Conservation (phyloP, 2,329 filamentous ascomycete genomes). For the Neonectria faginata region DNA sequence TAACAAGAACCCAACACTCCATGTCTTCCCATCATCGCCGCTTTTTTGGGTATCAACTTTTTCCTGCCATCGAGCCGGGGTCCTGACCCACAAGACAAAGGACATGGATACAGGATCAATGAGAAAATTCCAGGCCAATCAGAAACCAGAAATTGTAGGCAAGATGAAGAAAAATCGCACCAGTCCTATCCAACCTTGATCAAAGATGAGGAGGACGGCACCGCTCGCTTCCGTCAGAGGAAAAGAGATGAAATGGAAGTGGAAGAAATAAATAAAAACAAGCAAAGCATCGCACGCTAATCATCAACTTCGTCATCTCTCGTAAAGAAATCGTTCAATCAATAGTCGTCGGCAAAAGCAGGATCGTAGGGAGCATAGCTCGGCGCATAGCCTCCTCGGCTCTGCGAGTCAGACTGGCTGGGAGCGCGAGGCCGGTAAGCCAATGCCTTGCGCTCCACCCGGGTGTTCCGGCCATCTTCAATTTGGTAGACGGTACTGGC, state of each 20-base stretch:
- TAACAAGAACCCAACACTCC: slow-evolving; percentile 37
- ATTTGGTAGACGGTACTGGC: slow-evolving; percentile 61
- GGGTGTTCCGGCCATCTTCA: slow-evolving; percentile 59
- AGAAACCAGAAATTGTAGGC: slow-evolving; percentile 24
- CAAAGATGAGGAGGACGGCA: slow-evolving; percentile 16
- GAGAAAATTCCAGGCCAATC: slow-evolving; percentile 35
- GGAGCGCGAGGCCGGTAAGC: slow-evolving; percentile 59
- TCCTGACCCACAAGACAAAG: slow-evolving; percentile 44
- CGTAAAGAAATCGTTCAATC: slow-evolving; percentile 47
- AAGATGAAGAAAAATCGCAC: slow-evolving; percentile 26
- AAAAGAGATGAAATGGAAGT: slow-evolving; percentile 31
- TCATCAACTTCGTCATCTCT: slow-evolving; percentile 48
- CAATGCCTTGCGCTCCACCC: slow-evolving; percentile 57
- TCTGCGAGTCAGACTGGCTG: slow-evolving; percentile 63
- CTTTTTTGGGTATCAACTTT: slow-evolving; percentile 54
- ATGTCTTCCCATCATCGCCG: slow-evolving; percentile 41
- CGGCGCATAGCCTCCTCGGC: slow-evolving; percentile 50
- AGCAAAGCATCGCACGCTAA: slow-evolving; percentile 39
- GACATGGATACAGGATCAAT: slow-evolving; percentile 43
- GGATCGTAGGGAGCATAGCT: slow-evolving; percentile 50
- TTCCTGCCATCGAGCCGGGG: slow-evolving; percentile 45
- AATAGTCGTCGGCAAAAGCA: slow-evolving; percentile 46
- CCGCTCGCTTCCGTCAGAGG: slow-evolving; percentile 14
- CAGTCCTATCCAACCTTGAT: slow-evolving; percentile 13
- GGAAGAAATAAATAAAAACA: slow-evolving; percentile 35